phyloP scores from a whole-genome alignment of 805 yeast genomes.

The Kuraishia hungarica region DNA sequence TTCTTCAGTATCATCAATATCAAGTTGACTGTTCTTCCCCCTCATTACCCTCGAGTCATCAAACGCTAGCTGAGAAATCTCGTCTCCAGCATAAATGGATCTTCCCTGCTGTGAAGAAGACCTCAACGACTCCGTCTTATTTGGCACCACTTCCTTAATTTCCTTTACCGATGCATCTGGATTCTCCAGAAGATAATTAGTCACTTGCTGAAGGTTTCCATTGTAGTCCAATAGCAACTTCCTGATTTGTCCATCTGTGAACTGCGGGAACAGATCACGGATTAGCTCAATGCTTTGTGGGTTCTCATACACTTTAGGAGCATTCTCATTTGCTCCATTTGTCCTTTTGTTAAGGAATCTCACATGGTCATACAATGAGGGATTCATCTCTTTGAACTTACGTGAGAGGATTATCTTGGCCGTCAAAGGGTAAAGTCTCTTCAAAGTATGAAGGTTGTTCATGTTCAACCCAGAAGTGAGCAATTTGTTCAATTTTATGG shows the following conservation, averaged over 20 bases:
- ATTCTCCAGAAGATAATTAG: conserved; percentile 53
- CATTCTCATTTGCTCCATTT: not conserved
- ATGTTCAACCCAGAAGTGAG: conserved; percentile 37
- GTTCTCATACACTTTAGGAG: not conserved
- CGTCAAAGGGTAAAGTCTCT: conserved; percentile 40
- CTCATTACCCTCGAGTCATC: conserved; percentile 17
- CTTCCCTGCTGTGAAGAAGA: conserved; percentile 7
- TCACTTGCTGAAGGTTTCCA: conserved; percentile 47
- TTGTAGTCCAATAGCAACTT: conserved; percentile 38
- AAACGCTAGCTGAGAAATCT: conserved; percentile 20
- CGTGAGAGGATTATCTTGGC: conserved; percentile 44
- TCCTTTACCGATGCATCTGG: conserved; percentile 27
- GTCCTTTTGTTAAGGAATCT: conserved; percentile 29
- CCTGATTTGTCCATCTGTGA: conserved; percentile 38
- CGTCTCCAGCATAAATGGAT: conserved; percentile 22
- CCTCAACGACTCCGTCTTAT: not conserved
- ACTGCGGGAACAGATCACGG: conserved; percentile 60
- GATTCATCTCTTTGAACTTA: conserved; percentile 34
- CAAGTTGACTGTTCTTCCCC: conserved; percentile 24
- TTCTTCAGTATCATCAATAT: conserved; percentile 12
- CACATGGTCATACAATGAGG: conserved; percentile 43
- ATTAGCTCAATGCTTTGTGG: conserved; percentile 24
- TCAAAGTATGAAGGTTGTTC: conserved; percentile 30
- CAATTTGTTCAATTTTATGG: conserved; percentile 30
- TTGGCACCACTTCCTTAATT: not conserved